These are phyloP conservation scores for Grammothele lineata DNA, from an alignment of 768 basidiomycete species.

Conservation along the genomic window DNA sequence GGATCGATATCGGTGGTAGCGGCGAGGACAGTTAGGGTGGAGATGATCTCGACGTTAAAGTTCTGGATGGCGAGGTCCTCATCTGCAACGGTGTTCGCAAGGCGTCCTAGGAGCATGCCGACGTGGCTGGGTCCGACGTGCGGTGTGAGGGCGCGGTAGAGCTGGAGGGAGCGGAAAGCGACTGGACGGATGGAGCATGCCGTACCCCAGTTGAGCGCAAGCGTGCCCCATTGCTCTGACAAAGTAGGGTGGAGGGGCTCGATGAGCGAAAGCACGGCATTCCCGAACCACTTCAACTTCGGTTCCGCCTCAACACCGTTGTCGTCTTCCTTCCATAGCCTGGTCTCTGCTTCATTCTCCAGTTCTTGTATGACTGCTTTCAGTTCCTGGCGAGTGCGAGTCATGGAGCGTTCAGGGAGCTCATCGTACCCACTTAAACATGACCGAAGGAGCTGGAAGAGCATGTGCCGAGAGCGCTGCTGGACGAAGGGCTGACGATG, in stretches of 20 bases:
- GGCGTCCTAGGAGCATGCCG: conserved; percentile 72
- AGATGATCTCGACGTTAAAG: conserved; percentile 80
- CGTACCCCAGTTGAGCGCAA: conserved; percentile 82
- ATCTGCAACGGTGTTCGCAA: conserved; percentile 80
- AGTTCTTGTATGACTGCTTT: conserved; percentile 49
- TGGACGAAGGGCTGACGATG: conserved; percentile 69
- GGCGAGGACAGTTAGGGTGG: conserved; percentile 65
- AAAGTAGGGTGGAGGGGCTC: conserved; percentile 68
- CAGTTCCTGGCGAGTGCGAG: conserved; percentile 44
- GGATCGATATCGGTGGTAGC: conserved; percentile 52
- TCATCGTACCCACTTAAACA: conserved; percentile 79
- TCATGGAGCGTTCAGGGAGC: conserved; percentile 51
- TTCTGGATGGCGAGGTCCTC: conserved; percentile 72
- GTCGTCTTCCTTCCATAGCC: conserved; percentile 76
- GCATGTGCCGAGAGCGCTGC: conserved; percentile 66
- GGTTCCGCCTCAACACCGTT: conserved; percentile 47
- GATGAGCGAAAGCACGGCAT: conserved; percentile 61
- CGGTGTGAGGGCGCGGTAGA: conserved; percentile 81
- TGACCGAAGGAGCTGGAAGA: conserved; percentile 80
- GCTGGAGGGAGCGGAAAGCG: conserved; percentile 85
- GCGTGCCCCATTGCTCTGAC: conserved; percentile 70
- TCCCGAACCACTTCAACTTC: conserved; percentile 67
- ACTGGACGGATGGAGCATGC: conserved; percentile 81
- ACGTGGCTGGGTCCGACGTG: conserved; percentile 67
- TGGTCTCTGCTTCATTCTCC: conserved; percentile 50